Conservation (phyloP, 2,329 filamentous ascomycete species). For the Alternaria sp. region DNA sequence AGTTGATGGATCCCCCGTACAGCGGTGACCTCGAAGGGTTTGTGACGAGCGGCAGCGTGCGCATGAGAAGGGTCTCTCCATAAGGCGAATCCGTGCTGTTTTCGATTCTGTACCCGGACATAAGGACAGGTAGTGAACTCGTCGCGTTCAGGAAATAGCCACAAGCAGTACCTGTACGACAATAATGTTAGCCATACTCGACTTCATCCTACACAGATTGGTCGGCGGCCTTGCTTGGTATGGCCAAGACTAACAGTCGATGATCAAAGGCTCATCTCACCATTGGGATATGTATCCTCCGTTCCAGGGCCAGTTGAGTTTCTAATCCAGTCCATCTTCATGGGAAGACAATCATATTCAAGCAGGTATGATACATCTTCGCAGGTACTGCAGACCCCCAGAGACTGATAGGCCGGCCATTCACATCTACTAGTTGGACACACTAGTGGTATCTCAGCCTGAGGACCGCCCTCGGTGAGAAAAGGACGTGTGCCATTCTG, state of each 20-base stretch:
- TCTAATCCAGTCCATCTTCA: slow-evolving; percentile 23
- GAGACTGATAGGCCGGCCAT: slow-evolving; percentile 26
- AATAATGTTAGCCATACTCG: not conserved
- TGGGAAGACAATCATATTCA: slow-evolving; percentile 20
- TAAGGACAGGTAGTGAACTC: slow-evolving; percentile 15
- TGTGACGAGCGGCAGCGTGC: slow-evolving; percentile 20
- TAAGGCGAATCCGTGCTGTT: not conserved
- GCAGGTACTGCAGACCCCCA: slow-evolving; percentile 34
- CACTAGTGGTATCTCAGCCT: slow-evolving; percentile 30
- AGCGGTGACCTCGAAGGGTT: slow-evolving; percentile 1
- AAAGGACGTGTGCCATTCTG: slow-evolving; percentile 23
- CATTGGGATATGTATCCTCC: slow-evolving; percentile 6
- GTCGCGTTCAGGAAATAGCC: slow-evolving; percentile 35
- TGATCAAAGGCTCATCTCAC: not conserved
- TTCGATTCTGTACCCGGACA: slow-evolving; percentile 23
- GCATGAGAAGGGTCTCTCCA: slow-evolving; percentile 21
- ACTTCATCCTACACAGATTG: not conserved
- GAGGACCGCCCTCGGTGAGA: slow-evolving; percentile 16
- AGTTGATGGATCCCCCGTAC: slow-evolving; percentile 29
- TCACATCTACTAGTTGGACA: slow-evolving; percentile 35
- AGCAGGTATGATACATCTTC: slow-evolving; percentile 21
- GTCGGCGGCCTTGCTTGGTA: not conserved
- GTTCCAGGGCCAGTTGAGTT: slow-evolving; percentile 3
- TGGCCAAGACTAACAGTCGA: not conserved
- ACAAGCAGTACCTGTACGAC: slow-evolving; percentile 18